Evolutionary conservation across 225 moss, liverwort and hornwort genomes (phyloP), one percentile per base, ranked within the genome.

Genomic region (Straminergon stramineum): DNA sequence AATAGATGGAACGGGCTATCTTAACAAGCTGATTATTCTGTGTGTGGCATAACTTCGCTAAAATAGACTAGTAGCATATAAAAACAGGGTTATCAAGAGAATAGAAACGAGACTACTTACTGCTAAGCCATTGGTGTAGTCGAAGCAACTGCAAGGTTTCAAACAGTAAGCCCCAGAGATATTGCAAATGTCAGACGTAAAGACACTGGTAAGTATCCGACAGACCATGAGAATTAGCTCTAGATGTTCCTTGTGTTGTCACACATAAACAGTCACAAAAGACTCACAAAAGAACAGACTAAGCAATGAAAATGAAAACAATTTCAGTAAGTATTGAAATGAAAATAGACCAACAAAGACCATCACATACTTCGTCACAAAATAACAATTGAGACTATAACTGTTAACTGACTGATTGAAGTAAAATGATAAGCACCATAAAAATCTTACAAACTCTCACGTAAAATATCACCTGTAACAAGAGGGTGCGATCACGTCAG

Each of bases 41-140:
- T 71, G n/a, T 53, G 63, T 63, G 43, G 48, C 52, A 92, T 57
- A 82, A 77, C 69, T 63, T 87, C 55, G 82, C 81, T 69, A 63
- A 57, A 80, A 89, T 17, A 79, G 57, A 88, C 88, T 79, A 84
- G 71, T 37, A 62, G 75, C 89, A 68, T 27, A 17, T 64, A 43
- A 65, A 87, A 85, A 79, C 48, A 88, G 53, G 78, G 60, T 24
- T 53, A 43, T 60, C 51, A 55, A 78, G 87, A 88, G 69, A 57
- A 74, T 39, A 80, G 62, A 82, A 58, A 55, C 70, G 73, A 89
- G 74, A 77, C 58, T 86, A 91, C 98, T 95, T 93, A 99, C 99
- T 52, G 99, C 97, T 84, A 99, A 89, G 88, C 99, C 99, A 92
- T 99, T 97, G 81, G 99, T 96, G 89, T 99, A 99, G 92, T 99